phyloP scores from a whole-genome alignment of 208 protist genomes.

The Leishmania tarentolae region DNA sequence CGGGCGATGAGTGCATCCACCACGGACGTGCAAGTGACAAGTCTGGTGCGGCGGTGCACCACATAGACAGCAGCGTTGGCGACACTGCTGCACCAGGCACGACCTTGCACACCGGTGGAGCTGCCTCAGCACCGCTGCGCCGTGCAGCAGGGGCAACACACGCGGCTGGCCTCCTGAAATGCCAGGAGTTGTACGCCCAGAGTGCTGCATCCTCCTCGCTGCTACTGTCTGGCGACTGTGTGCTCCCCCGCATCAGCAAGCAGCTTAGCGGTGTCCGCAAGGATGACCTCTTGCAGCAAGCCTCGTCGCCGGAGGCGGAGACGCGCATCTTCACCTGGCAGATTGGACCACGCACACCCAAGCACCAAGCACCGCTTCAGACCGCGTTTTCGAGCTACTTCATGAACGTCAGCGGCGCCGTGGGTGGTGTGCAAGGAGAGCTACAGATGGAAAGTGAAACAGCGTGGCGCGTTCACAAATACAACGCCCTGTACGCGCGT shows the following conservation, averaged over 20 bases:
- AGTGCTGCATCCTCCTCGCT: not conserved
- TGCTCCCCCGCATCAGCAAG: constrained; percentile 4
- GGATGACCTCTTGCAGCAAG: not conserved
- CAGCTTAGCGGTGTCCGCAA: not conserved
- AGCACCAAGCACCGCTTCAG: constrained; percentile 9
- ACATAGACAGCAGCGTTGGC: not conserved
- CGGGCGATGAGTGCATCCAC: not conserved
- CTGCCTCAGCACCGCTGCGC: not conserved
- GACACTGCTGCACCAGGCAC: not conserved
- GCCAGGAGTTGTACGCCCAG: constrained; percentile 2
- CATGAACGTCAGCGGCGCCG: not conserved
- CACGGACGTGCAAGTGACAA: not conserved
- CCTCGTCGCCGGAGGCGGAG: not conserved
- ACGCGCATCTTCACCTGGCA: constrained; percentile 1
- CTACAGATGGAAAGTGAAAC: not conserved
- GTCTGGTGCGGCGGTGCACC: not conserved
- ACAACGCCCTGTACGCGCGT: constrained; percentile 2
- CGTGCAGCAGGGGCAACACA: not conserved
- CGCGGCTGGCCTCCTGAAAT: not conserved
- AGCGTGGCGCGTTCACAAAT: not conserved
- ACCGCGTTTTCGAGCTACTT: not conserved
- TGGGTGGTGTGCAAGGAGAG: not conserved
- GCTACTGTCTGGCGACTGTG: not conserved
- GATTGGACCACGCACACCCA: constrained; percentile 7
- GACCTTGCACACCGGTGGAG: not conserved